Evolutionary conservation across 73 alveolate species (phyloP).

Genomic region (Paramecium primaurelia): DNA sequence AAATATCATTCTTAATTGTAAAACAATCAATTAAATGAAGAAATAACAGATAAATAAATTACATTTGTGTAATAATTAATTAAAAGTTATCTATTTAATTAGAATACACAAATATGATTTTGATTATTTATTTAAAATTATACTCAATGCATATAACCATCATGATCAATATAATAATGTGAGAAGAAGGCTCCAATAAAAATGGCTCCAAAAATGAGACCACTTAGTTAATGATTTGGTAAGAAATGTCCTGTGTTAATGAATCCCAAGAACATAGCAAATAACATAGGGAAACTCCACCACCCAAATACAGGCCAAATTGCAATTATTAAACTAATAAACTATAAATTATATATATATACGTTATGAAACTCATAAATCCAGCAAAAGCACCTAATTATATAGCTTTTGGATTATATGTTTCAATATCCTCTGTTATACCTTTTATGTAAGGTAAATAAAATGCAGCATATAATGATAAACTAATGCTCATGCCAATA

Average conservation of each 20-base stretch:
- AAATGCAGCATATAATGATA: constrained; percentile 14
- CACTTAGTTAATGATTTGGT: constrained; percentile 49
- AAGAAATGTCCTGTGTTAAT: constrained; percentile 47
- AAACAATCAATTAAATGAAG: neutral
- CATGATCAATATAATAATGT: constrained; percentile 55
- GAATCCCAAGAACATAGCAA: constrained; percentile 54
- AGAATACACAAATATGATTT: neutral
- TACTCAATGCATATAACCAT: constrained; percentile 54
- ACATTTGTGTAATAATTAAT: neutral
- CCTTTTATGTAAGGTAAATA: neutral
- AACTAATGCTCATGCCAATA: constrained; percentile 1
- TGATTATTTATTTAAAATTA: neutral
- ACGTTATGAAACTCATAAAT: constrained; percentile 38
- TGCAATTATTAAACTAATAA: constrained; percentile 34
- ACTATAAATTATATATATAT: neutral
- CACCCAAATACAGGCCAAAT: constrained; percentile 64
- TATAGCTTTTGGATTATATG: constrained; percentile 35
- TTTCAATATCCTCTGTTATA: constrained; percentile 2
- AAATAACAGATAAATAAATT: neutral
- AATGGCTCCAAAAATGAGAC: constrained; percentile 39
- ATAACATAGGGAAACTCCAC: constrained; percentile 48
- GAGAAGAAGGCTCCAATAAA: constrained; percentile 54
- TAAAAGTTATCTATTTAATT: neutral
- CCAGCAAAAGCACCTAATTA: constrained; percentile 43
- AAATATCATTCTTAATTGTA: neutral